phyloP scores from a whole-genome alignment of 1,139 yeast genomes.

The Kluyveromyces sp. region DNA sequence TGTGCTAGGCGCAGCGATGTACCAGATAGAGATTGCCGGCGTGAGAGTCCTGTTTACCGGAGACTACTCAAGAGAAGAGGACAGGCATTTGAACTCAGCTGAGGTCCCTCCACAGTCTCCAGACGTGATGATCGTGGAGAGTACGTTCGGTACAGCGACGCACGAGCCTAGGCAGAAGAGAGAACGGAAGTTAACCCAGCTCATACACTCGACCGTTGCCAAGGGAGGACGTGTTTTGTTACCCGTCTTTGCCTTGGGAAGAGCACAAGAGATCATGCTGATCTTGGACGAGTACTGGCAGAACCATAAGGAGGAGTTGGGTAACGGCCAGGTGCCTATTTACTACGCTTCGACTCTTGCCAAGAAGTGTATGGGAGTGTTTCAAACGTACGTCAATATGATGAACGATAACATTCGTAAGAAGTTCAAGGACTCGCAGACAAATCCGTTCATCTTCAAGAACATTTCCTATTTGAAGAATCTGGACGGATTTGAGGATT shows the following conservation, averaged over 20 bases:
- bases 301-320: slow-evolving; percentile 66
- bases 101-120: slow-evolving; percentile 89
- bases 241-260: slow-evolving; percentile 94
- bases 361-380: slow-evolving; percentile 93
- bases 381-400: slow-evolving; percentile 92
- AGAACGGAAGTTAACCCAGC: slow-evolving; percentile 69
- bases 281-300: slow-evolving; percentile 95
- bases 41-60: slow-evolving; percentile 87
- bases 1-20: slow-evolving; percentile 98
- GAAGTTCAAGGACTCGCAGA: slow-evolving; percentile 64
- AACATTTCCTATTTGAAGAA: slow-evolving; percentile 74
- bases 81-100: slow-evolving; percentile 90
- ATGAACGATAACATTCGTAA: slow-evolving; percentile 89
- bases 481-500: slow-evolving; percentile 79
- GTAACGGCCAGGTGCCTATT: slow-evolving; percentile 59
- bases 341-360: slow-evolving; percentile 93
- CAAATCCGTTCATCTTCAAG: slow-evolving; percentile 87
- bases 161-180: slow-evolving; percentile 86
- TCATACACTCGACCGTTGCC: slow-evolving; percentile 74
- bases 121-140: slow-evolving; percentile 85
- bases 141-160: slow-evolving; percentile 96
- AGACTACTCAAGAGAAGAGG: slow-evolving; percentile 92
- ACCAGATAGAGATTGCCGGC: slow-evolving; percentile 90
- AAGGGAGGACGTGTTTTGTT: slow-evolving; percentile 89
- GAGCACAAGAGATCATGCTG: slow-evolving; percentile 87